Percentiles rank a stretch among this genome's conserved stretches.
Evolutionary conservation across 1,284 basidiomycete species (phyloP).

Genomic region (Tilletia setariae): DNA sequence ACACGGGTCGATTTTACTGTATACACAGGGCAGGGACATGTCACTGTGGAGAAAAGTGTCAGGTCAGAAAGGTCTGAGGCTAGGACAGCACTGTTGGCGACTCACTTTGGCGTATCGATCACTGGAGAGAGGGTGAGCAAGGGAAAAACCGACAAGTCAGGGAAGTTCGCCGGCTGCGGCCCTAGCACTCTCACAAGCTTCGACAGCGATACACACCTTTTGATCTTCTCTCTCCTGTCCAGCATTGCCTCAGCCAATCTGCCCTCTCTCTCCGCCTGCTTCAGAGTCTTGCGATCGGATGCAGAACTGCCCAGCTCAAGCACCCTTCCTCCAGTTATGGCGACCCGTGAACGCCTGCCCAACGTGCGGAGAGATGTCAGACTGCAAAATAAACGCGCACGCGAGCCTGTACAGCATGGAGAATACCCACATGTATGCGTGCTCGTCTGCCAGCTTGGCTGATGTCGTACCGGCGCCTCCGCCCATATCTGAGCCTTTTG

Average conservation of each 20-base stretch:
- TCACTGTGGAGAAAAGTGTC: background rate
- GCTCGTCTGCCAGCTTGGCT: constrained; percentile 13
- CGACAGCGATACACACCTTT: constrained; percentile 25
- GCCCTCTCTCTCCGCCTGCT: constrained; percentile 29
- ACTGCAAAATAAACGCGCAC: too few relatives aligned
- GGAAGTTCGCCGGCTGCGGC: background rate
- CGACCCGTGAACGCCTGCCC: constrained; percentile 1
- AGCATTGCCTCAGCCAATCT: constrained; percentile 49
- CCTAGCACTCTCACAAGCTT: too few relatives aligned
- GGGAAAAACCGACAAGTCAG: background rate
- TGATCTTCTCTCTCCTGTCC: constrained; percentile 39
- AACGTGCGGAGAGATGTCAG: too few relatives aligned
- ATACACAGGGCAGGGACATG: too few relatives aligned
- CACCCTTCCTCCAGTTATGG: constrained; percentile 24
- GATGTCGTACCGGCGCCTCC: background rate
- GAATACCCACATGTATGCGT: constrained; percentile 19
- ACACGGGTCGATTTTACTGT: too few relatives aligned
- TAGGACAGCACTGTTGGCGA: background rate
- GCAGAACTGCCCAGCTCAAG: constrained; percentile 27
- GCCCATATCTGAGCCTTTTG: constrained; percentile 24
- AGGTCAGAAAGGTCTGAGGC: background rate
- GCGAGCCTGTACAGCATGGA: too few relatives aligned
- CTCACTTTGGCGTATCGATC: constrained; percentile 12
- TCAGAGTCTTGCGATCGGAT: constrained; percentile 10
- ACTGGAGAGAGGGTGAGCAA: background rate